phyloP scores from a whole-genome alignment of 306 rosid species.

The Alnus glutinosa region DNA sequence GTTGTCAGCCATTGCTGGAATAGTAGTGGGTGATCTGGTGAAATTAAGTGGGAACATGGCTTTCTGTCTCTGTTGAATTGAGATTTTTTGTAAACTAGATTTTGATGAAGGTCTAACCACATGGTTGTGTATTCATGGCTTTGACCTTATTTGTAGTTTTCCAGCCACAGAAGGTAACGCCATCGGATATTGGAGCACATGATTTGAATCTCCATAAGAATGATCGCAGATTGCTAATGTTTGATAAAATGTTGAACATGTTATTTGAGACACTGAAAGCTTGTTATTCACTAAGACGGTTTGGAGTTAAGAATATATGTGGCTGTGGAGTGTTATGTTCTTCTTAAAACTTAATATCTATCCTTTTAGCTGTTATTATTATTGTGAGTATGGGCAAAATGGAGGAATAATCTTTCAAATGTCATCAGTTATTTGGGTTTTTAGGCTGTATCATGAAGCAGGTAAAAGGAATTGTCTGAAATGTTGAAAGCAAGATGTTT shows the following conservation, averaged over 20 bases:
- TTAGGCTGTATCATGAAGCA: not conserved
- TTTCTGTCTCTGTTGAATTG: not conserved
- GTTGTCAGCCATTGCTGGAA: not conserved
- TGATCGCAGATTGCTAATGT: not conserved
- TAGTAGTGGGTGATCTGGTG: not conserved
- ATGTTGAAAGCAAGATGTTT: not conserved
- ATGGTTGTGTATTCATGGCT: not conserved
- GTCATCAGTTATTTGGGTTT: not conserved
- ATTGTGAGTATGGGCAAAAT: not conserved
- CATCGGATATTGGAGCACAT: not conserved
- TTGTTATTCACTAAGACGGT: not conserved
- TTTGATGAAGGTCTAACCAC: not conserved
- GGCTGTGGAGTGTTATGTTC: not conserved
- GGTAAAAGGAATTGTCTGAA: not conserved
- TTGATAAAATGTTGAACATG: not conserved
- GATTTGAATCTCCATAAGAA: not conserved
- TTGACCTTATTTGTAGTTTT: not conserved
- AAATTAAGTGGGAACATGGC: not conserved
- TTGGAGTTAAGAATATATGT: not conserved
- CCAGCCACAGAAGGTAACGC: not conserved
- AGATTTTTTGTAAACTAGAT: not conserved
- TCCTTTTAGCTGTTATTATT: not conserved
- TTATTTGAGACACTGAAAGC: not conserved
- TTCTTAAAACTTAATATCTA: not conserved
- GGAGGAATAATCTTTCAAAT: not conserved